A percentile compares a stretch with the other conserved stretches of the same genome.
Evolutionary conservation across 2,329 filamentous ascomycete species (phyloP).

Genomic region (Orbilia ellipsospora): DNA sequence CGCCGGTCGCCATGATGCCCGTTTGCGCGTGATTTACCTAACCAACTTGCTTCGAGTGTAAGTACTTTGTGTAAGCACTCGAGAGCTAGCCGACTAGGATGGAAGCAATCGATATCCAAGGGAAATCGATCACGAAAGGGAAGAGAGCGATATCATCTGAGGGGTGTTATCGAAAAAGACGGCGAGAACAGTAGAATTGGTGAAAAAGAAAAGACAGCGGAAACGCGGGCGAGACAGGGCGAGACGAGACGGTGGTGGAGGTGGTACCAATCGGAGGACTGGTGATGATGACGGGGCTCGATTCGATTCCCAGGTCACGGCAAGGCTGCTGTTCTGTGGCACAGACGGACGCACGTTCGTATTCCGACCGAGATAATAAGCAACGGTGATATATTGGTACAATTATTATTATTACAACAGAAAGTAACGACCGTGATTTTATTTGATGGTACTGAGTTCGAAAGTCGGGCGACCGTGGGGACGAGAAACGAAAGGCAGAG

Average conservation of each 20-base stretch:
- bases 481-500: too few species aligned
- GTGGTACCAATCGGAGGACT: background rate
- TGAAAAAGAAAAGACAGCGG: background rate
- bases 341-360: too few species aligned
- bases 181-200: constrained; percentile 1
- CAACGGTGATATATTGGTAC: too few species aligned
- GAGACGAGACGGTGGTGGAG: background rate
- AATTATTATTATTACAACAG: too few species aligned
- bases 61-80: background rate
- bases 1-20: constrained; percentile 44
- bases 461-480: too few species aligned
- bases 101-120: background rate
- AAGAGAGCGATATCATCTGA: background rate
- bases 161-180: background rate
- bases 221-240: too few species aligned
- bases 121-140: background rate
- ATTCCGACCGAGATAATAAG: too few species aligned
- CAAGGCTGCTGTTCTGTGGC: too few species aligned
- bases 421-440: too few species aligned
- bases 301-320: too few species aligned
- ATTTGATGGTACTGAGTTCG: too few species aligned
- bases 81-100: background rate
- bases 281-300: constrained; percentile 1
- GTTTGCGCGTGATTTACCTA: background rate
- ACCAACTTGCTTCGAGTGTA: background rate